phyloP scores from a whole-genome alignment of 257 asterid genomes.

The Forsythia suspensa region DNA sequence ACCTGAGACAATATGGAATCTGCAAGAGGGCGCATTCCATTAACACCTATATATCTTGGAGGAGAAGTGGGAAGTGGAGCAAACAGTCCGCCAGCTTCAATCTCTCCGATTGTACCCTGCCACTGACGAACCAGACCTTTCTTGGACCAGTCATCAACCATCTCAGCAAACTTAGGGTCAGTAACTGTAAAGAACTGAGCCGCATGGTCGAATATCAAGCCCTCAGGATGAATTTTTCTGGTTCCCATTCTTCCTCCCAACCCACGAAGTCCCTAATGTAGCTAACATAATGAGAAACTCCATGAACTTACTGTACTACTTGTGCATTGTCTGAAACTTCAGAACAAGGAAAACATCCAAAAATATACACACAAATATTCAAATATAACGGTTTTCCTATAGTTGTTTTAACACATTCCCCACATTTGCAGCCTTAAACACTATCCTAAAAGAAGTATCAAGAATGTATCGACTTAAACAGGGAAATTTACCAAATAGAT shows the following conservation, averaged over 20 bases:
- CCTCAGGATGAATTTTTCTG: conserved; percentile 67
- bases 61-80: conserved; percentile 56
- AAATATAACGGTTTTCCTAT: neutral
- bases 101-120: conserved; percentile 69
- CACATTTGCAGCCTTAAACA: neutral
- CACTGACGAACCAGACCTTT: conserved; percentile 68
- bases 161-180: conserved; percentile 66
- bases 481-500: neutral
- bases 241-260: conserved; percentile 98
- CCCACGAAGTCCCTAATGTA: conserved; percentile 78
- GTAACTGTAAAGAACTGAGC: conserved; percentile 90
- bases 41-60: conserved; percentile 67
- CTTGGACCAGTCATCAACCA: conserved; percentile 70
- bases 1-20: conserved; percentile 84
- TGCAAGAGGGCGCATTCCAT: conserved; percentile 92
- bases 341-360: neutral
- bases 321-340: neutral
- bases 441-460: neutral
- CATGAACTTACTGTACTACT: conserved; percentile 8
- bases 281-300: conserved; percentile 35
- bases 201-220: conserved; percentile 79
- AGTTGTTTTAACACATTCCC: neutral
- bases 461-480: neutral
- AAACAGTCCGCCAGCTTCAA: conserved; percentile 76
- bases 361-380: neutral